phyloP scores from a whole-genome alignment of 1,284 basidiomycete genomes.

The Boletellus sp. region DNA sequence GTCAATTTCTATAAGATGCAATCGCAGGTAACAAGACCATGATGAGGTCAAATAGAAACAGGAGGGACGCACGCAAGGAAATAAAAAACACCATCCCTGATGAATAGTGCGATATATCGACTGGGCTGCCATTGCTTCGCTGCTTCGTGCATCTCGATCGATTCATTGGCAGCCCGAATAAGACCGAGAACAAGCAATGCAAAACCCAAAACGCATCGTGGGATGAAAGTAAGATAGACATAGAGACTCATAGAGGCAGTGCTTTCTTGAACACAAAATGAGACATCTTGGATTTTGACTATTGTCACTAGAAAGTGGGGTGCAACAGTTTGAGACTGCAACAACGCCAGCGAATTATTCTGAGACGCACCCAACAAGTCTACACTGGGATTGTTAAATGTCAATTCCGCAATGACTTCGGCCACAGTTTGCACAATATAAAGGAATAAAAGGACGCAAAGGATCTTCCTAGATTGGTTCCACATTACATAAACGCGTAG shows the following conservation, averaged over 20 bases:
- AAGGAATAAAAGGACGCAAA: neutral
- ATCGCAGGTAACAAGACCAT: no score
- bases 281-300: neutral
- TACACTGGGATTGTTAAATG: neutral
- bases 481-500: neutral
- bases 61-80: neutral
- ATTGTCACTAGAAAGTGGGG: neutral
- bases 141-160: neutral
- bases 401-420: neutral
- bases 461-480: neutral
- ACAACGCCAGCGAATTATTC: neutral
- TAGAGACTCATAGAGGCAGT: neutral
- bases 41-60: no score
- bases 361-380: neutral
- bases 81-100: neutral
- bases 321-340: neutral
- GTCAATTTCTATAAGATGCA: no score
- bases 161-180: neutral
- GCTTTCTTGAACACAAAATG: neutral
- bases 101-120: neutral
- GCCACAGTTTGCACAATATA: neutral
- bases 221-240: neutral
- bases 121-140: neutral
- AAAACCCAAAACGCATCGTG: neutral
- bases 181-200: neutral